These are phyloP conservation scores for Parascedosporium putredinis DNA, from an alignment of 2,329 filamentous ascomycete species.

Conservation along the genomic window DNA sequence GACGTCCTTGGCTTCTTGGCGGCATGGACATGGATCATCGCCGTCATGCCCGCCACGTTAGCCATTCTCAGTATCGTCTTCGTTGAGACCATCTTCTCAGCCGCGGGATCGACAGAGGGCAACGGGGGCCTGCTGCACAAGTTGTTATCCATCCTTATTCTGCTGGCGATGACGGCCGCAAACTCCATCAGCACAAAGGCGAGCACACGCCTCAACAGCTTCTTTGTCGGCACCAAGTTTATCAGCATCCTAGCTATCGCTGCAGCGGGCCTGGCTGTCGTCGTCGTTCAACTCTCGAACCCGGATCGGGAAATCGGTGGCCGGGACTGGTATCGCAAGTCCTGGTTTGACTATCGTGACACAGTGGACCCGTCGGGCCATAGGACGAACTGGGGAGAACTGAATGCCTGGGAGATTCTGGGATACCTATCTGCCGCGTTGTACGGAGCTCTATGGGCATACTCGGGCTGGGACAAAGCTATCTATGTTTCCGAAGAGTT, in stretches of 20 bases:
- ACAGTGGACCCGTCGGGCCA: constrained; percentile 39
- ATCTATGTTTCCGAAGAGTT: constrained; percentile 46
- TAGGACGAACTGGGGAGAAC: constrained; percentile 33
- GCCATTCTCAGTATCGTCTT: constrained; percentile 57
- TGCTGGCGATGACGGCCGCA: constrained; percentile 35
- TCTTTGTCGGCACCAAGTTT: constrained; percentile 46
- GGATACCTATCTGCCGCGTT: constrained; percentile 50
- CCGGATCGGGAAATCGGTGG: constrained; percentile 30
- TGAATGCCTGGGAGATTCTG: constrained; percentile 47
- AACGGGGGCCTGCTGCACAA: constrained; percentile 35
- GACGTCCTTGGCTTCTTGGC: constrained; percentile 52
- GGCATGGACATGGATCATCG: constrained; percentile 56
- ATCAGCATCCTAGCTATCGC: constrained; percentile 36
- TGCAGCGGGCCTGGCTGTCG: constrained; percentile 36
- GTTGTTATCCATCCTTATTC: constrained; percentile 36
- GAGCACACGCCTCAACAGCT: constrained; percentile 42
- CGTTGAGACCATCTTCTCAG: constrained; percentile 47
- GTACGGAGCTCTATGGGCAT: constrained; percentile 54
- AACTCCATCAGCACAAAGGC: constrained; percentile 47
- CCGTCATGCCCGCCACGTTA: constrained; percentile 53
- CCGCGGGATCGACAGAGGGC: constrained; percentile 34
- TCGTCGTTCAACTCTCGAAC: constrained; percentile 27
- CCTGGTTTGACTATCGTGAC: constrained; percentile 44
- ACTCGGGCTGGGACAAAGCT: constrained; percentile 57
- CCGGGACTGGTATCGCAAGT: constrained; percentile 38